Evolutionary conservation across 345 rosid genomes (phyloP), one percentile per base, ranked within the genome.

Genomic region (Camelina neglecta): DNA sequence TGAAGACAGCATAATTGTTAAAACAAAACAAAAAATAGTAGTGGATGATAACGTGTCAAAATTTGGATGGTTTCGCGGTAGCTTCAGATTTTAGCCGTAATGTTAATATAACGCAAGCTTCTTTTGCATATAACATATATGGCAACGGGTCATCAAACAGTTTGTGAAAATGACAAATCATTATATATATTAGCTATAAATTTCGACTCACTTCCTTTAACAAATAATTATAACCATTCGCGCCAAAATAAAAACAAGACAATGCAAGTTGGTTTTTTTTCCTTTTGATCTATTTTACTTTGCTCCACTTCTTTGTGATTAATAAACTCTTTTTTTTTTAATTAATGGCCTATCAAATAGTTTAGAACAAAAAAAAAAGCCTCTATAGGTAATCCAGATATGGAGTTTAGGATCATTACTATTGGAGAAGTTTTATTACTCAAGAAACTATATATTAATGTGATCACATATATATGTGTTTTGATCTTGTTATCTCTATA

Each of bases 31-130:
- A 0, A 18, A 35, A 10, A 1, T 60, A 7, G n/a, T 7, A 11
- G 35, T 41, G 4, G 11, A 44, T 41, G 49, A 12, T 12, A 4
- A 41, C 33, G 67, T 62, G 67, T 62, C 36, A 62, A 62, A 62
- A 6, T 61, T 21, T 41, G 67, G 51, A 23, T 21, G 18, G 5
- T 31, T 56, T 58, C 62, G 21, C 1, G 39, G 49, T 3, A 60
- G 16, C 16, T 60, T 60, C 47, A 38, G 23, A 35, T 59, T 18
- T 16, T 35, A 0, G 47, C 47, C 47, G 29, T 3, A 60, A 16
- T 10, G 8, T 15, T 58, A 15, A 56, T 38, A 8, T 2, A 58
- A 33, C 23, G 44, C 13, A 58, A 59, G 24, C 23, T 33, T 58
- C 8, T 20, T 56, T 58, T 41, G 20, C 12, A 42, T 23, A 5